Base-by-base conservation (phyloP, 2,329 filamentous ascomycete species). In the Plectosphaerella sp. region DNA sequence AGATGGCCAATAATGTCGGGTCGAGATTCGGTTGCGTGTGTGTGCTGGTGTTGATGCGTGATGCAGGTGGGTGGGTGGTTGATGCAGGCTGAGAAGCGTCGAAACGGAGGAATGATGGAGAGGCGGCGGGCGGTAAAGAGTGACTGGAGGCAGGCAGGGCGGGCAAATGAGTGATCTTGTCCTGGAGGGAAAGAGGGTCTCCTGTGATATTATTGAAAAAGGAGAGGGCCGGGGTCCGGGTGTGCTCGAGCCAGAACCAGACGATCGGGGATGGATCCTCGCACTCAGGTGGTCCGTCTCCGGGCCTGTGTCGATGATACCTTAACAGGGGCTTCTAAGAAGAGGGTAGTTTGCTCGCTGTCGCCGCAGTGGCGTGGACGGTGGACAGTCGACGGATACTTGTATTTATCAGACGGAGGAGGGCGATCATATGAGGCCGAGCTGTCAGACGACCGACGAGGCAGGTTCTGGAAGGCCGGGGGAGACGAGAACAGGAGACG, bases 151-250 rank as follows among this genome's bases (percentile, higher is more conserved):
- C 50, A 45, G 25, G 24, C 48, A 50, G 58, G 54, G 62, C 61
- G 59, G 58, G 57, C 58, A 60, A 59, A 63, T 43, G 41, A 60
- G 60, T 54, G 45, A 47, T 16, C 24, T 22, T n/a, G 45, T 51
- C 33, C 55, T 52, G 54, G 54, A 56, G 54, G 47, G 42, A 46
- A 61, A 49, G 48, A 45, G 48, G 48, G 48, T 42, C 39, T 49
- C 36, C 20, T 57, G 56, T 52, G 52, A 57, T 59, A 58, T 54
- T 57, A 60, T 56, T 57, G 47, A 39, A 56, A 61, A 58, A 62
- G 60, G 58, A 54, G 52, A 56, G 54, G 55, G 42, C 49, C 51
- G 54, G 55, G 55, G 55, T 57, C 52, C 54, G 51, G 54, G 55
- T 49, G 51, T 53, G 54, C 47, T 48, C 53, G 54, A 57, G 55